Percentiles rank a stretch among this genome's conserved stretches.
phyloP scores from a whole-genome alignment of 768 basidiomycete species.

The Tylopilus rubrobrunneus region DNA sequence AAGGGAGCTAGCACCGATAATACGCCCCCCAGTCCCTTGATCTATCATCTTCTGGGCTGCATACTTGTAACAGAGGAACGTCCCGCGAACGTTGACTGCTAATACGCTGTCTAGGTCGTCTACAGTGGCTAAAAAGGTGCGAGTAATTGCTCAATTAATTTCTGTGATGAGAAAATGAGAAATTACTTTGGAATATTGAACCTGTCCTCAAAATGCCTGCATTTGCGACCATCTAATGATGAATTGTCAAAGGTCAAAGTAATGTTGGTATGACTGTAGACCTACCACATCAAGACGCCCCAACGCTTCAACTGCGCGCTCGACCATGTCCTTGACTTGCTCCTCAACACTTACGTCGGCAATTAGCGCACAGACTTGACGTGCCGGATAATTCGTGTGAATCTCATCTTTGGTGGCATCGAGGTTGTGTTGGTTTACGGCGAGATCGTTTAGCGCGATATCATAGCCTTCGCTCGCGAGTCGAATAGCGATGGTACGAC shows the following conservation, averaged over 20 bases:
- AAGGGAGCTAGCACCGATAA: conserved; percentile 38
- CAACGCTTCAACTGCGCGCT: conserved; percentile 19
- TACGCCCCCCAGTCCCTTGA: conserved; percentile 40
- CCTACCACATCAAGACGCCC: conserved; percentile 36
- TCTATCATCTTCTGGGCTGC: conserved; percentile 43
- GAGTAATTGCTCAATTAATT: background rate
- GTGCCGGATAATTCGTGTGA: conserved; percentile 1
- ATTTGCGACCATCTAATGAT: conserved; percentile 15
- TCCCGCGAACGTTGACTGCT: conserved; percentile 39
- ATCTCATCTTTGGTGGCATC: conserved; percentile 17
- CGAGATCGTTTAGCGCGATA: conserved; percentile 34
- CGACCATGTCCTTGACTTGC: conserved; percentile 31
- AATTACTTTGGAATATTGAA: conserved; percentile 6
- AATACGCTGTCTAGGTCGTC: conserved; percentile 33
- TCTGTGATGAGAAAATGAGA: background rate
- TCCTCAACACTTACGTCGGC: conserved; percentile 29
- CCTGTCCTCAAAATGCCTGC: conserved; percentile 16
- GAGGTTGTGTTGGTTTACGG: conserved; percentile 14
- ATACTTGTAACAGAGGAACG: conserved; percentile 39
- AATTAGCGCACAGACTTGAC: conserved; percentile 5
- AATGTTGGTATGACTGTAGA: background rate
- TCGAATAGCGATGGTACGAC: conserved; percentile 32
- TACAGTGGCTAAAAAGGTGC: conserved; percentile 23
- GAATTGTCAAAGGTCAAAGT: conserved; percentile 3
- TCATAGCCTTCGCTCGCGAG: conserved; percentile 37